These are phyloP conservation scores for Xylaria acuta DNA, from an alignment of 495 filamentous ascomycete species.

Conservation along the genomic window DNA sequence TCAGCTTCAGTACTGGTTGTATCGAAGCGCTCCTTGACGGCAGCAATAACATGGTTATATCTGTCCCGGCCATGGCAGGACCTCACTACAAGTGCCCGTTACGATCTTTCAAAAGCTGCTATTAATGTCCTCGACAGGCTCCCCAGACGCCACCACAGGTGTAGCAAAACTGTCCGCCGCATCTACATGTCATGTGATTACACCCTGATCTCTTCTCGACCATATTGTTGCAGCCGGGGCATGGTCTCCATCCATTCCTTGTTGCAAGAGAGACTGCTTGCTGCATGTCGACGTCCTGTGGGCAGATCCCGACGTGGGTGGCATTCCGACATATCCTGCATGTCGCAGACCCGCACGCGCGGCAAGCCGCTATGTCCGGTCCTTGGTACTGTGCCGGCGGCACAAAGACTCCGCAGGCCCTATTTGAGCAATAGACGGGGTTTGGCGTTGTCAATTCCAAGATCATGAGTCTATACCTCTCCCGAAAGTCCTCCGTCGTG, in stretches of 20 bases:
- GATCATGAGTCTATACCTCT: slow-evolving; percentile 5
- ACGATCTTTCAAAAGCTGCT: background rate
- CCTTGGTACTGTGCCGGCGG: background rate
- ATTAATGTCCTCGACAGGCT: background rate
- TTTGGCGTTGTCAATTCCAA: slow-evolving; percentile 1
- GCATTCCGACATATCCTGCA: slow-evolving; percentile 11
- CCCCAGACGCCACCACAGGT: slow-evolving; percentile 11
- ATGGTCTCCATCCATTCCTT: background rate
- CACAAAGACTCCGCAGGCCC: background rate
- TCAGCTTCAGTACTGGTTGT: background rate
- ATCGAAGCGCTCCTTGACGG: background rate
- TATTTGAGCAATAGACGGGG: slow-evolving; percentile 11
- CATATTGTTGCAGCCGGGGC: slow-evolving; percentile 6
- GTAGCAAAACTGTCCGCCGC: slow-evolving; percentile 11
- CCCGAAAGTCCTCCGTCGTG: background rate
- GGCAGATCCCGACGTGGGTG: slow-evolving; percentile 8
- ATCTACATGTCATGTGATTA: slow-evolving; percentile 14
- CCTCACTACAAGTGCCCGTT: background rate
- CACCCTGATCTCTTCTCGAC: slow-evolving; percentile 6
- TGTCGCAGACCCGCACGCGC: background rate
- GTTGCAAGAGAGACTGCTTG: background rate
- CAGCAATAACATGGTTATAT: background rate
- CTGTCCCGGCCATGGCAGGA: background rate
- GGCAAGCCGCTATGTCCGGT: slow-evolving; percentile 8
- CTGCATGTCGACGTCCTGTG: slow-evolving; percentile 3